Percentiles rank a stretch among this genome's conserved stretches.
Evolutionary conservation across 2,329 filamentous ascomycete species (phyloP).

Genomic region (Trichophyton equinum): DNA sequence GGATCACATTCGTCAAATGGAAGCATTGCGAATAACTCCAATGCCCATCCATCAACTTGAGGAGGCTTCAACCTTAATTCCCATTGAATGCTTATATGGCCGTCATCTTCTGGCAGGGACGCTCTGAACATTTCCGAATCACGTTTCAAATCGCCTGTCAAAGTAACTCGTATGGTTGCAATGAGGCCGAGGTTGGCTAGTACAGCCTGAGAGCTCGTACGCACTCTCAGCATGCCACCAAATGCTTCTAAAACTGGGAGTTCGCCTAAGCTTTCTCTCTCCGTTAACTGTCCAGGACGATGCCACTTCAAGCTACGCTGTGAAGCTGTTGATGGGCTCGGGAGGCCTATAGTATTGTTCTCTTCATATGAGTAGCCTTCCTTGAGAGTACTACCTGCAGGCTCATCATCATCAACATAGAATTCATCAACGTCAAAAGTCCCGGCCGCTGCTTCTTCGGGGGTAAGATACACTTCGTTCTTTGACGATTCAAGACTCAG

Average conservation of each 20-base stretch:
- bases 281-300: constrained; percentile 9
- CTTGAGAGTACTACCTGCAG: not conserved
- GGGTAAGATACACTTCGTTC: not conserved
- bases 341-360: constrained; percentile 9
- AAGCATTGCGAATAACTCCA: not conserved
- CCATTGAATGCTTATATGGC: not conserved
- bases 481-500: not conserved
- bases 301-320: constrained; percentile 15
- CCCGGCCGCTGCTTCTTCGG: not conserved
- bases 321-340: constrained; percentile 16
- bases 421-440: not conserved
- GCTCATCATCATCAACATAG: not conserved
- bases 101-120: not conserved
- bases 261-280: not conserved
- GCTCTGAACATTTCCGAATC: not conserved
- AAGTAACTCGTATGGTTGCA: constrained; percentile 1
- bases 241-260: constrained; percentile 2
- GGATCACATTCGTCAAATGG: not conserved
- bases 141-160: not conserved
- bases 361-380: not conserved
- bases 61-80: not conserved
- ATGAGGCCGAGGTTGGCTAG: constrained; percentile 1
- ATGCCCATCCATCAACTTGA: not conserved
- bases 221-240: constrained; percentile 3
- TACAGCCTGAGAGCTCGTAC: not conserved